phyloP scores from a whole-genome alignment of 2,329 filamentous ascomycete species.

The Paracamarosporium sp. region DNA sequence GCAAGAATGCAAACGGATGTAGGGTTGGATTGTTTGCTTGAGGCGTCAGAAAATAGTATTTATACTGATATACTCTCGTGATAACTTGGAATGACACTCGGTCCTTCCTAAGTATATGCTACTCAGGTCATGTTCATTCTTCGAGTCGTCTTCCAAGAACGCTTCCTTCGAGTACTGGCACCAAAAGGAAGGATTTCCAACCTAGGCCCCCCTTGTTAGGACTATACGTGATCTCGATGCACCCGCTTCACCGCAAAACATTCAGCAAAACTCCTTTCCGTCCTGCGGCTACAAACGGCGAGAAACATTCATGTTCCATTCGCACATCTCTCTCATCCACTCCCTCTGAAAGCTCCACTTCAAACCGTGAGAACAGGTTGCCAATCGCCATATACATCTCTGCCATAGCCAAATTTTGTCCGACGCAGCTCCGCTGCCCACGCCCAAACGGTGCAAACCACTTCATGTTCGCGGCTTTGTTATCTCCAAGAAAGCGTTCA shows the following conservation, averaged over 20 bases:
- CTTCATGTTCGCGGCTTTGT: slow-evolving; percentile 4
- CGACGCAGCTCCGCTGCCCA: slow-evolving; percentile 18
- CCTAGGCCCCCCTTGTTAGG: too few species aligned
- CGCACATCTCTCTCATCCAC: slow-evolving; percentile 11
- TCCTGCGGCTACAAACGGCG: slow-evolving; percentile 7
- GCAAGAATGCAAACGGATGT: slow-evolving; percentile 18
- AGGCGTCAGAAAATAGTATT: too few species aligned
- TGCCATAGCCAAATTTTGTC: slow-evolving; percentile 16
- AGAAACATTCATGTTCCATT: slow-evolving; percentile 16
- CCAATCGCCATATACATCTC: slow-evolving; percentile 20
- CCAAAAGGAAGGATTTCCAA: too few species aligned
- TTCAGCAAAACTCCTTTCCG: background rate
- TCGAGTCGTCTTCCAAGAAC: too few species aligned
- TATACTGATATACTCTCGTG: too few species aligned
- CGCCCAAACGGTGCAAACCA: slow-evolving; percentile 16
- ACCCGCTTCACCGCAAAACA: too few species aligned
- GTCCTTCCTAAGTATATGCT: too few species aligned
- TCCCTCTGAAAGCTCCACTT: slow-evolving; percentile 8
- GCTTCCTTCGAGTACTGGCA: too few species aligned
- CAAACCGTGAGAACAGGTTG: slow-evolving; percentile 18
- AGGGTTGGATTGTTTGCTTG: slow-evolving; percentile 9
- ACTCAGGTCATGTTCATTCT: too few species aligned
- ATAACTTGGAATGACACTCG: too few species aligned
- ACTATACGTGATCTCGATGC: too few species aligned
- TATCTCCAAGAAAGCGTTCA: slow-evolving; percentile 14